Percentiles rank a stretch among this genome's conserved stretches.
Evolutionary conservation across 2,329 filamentous ascomycete species (phyloP).

Genomic region (Aspergillus hiratsukae): DNA sequence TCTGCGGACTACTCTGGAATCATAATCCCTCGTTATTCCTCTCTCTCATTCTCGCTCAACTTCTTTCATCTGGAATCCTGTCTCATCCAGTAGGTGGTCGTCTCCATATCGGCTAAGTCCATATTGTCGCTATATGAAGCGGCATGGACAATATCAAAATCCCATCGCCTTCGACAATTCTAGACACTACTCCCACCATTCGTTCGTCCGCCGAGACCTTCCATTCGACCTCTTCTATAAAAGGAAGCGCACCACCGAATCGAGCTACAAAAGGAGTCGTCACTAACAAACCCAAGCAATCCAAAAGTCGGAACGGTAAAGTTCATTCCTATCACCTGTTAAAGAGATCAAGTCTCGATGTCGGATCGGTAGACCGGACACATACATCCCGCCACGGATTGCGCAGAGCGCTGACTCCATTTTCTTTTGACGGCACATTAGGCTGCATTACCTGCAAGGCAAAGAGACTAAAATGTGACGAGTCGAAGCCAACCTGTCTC

Average conservation of each 20-base stretch:
- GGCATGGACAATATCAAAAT: constrained; percentile 58
- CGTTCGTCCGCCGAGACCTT: constrained; percentile 20
- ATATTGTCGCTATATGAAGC: constrained; percentile 12
- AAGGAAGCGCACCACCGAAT: constrained; percentile 15
- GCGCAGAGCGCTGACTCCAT: constrained; percentile 27
- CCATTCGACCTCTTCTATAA: constrained; percentile 26
- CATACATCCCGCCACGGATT: background rate
- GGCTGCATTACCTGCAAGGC: constrained; percentile 70
- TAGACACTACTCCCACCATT: constrained; percentile 31
- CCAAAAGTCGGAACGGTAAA: constrained; percentile 71
- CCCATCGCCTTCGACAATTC: constrained; percentile 54
- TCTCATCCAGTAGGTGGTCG: background rate
- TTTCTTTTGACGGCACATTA: constrained; percentile 31
- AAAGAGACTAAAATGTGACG: constrained; percentile 70
- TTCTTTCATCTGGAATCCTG: background rate
- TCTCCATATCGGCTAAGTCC: constrained; percentile 1
- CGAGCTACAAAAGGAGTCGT: constrained; percentile 4
- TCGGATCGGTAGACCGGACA: background rate
- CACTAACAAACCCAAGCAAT: constrained; percentile 61
- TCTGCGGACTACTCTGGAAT: background rate
- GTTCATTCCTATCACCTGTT: constrained; percentile 10
- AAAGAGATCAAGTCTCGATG: constrained; percentile 1
- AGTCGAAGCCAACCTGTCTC: constrained; percentile 63
- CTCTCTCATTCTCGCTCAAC: background rate
- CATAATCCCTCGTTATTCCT: background rate